These are phyloP conservation scores for Boletus rufocinnamomeus DNA, from an alignment of 768 basidiomycete species.

Conservation along the genomic window DNA sequence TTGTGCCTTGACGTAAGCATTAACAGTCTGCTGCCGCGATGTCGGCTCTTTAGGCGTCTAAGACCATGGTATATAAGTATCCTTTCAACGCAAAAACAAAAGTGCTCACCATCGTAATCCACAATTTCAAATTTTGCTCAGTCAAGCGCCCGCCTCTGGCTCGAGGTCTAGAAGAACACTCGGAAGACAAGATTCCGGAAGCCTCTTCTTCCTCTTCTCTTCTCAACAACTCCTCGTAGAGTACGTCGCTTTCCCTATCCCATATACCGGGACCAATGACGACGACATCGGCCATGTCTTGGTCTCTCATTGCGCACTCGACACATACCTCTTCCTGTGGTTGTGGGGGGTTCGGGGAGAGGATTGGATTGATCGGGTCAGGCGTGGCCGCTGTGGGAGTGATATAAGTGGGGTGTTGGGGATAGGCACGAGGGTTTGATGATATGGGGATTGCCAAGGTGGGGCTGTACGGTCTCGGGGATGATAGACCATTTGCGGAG, in stretches of 20 bases:
- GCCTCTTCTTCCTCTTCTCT: conserved; percentile 72
- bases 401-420: conserved; percentile 79
- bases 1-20: conserved; percentile 81
- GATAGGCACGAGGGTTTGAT: conserved; percentile 62
- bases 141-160: conserved; percentile 70
- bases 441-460: conserved; percentile 55
- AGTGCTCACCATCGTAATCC: conserved; percentile 69
- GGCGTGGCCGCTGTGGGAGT: conserved; percentile 52
- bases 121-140: conserved; percentile 78
- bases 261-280: conserved; percentile 85
- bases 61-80: conserved; percentile 11
- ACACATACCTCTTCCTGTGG: conserved; percentile 85
- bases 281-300: conserved; percentile 96
- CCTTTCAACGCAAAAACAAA: conserved; percentile 1
- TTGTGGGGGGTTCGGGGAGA: conserved; percentile 52
- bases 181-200: conserved; percentile 47
- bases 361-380: conserved; percentile 61
- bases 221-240: conserved; percentile 73
- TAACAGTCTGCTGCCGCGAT: conserved; percentile 80
- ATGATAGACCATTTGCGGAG: conserved; percentile 58
- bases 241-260: conserved; percentile 86
- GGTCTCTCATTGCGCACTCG: conserved; percentile 98
- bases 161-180: conserved; percentile 58
- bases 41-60: conserved; percentile 92
- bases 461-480: conserved; percentile 53